Percentiles rank a stretch among this genome's conserved stretches.
These are phyloP conservation scores for Verticillium albo-atrum DNA, from an alignment of 2,329 filamentous ascomycete species.

Conservation along the genomic window DNA sequence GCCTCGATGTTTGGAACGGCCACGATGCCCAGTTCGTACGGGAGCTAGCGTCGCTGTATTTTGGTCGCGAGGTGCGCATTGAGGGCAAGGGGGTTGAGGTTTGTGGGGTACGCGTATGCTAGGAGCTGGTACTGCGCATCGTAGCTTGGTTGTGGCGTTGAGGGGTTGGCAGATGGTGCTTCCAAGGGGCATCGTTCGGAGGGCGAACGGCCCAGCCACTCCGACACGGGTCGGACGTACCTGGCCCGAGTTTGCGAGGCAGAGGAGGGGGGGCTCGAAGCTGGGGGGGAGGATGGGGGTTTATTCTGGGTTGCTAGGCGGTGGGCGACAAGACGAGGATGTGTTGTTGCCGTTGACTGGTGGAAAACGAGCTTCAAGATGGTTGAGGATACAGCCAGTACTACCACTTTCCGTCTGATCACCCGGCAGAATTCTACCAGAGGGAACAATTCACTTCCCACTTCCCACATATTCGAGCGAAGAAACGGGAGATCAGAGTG, in stretches of 20 bases:
- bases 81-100: conserved; percentile 68
- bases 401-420: not conserved
- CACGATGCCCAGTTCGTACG: conserved; percentile 65
- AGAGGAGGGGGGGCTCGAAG: not conserved
- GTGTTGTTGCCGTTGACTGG: not conserved
- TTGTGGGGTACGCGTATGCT: conserved; percentile 70
- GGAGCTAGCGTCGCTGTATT: conserved; percentile 61
- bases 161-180: not conserved
- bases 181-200: not conserved
- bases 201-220: not conserved
- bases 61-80: conserved; percentile 57
- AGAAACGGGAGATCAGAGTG: not conserved
- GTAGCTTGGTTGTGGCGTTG: not conserved
- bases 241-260: not conserved
- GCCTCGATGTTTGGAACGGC: conserved; percentile 73
- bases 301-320: not conserved
- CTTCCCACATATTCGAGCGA: not conserved
- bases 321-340: not conserved
- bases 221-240: not conserved
- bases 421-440: not conserved
- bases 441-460: not conserved
- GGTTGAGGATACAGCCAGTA: not conserved
- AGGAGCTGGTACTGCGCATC: not conserved
- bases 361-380: not conserved
- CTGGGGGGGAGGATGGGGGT: too few relatives aligned